Evolutionary conservation across 176 grass and related monocot species (phyloP).

Genomic region (Alopecurus myosuroides): DNA sequence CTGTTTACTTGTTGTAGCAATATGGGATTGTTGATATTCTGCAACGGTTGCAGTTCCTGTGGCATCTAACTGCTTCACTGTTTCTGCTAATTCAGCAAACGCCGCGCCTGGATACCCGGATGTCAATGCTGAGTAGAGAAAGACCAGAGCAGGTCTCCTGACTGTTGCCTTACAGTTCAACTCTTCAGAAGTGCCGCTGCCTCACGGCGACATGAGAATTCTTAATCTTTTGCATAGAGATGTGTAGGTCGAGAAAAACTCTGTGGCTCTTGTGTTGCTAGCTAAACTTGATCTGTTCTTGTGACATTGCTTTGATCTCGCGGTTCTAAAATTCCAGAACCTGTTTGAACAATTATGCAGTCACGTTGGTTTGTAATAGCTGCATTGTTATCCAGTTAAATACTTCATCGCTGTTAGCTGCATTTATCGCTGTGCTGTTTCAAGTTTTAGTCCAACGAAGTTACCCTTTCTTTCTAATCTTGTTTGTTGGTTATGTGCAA

Average conservation of each 20-base stretch:
- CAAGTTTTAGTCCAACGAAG: neutral
- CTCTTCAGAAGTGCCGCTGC: neutral
- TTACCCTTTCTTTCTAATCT: neutral
- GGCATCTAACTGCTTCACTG: neutral
- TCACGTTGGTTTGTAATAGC: neutral
- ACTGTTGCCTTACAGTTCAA: neutral
- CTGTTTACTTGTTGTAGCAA: neutral
- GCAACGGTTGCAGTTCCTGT: neutral
- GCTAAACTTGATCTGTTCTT: neutral
- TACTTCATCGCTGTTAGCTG: neutral
- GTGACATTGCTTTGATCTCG: neutral
- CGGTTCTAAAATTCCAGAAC: neutral
- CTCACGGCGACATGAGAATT: neutral
- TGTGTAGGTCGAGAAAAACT: neutral
- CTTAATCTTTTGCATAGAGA: neutral
- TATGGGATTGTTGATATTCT: neutral
- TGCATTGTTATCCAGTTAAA: neutral
- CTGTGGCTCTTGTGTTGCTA: neutral
- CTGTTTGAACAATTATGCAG: neutral
- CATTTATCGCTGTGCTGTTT: neutral
- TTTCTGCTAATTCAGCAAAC: neutral
- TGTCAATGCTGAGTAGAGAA: neutral
- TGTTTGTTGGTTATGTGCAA: neutral
- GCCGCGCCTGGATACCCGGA: neutral
- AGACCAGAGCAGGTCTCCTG: neutral